Conservation (phyloP, 2,329 filamentous ascomycete genomes). For the Trichoderma asperellum region DNA sequence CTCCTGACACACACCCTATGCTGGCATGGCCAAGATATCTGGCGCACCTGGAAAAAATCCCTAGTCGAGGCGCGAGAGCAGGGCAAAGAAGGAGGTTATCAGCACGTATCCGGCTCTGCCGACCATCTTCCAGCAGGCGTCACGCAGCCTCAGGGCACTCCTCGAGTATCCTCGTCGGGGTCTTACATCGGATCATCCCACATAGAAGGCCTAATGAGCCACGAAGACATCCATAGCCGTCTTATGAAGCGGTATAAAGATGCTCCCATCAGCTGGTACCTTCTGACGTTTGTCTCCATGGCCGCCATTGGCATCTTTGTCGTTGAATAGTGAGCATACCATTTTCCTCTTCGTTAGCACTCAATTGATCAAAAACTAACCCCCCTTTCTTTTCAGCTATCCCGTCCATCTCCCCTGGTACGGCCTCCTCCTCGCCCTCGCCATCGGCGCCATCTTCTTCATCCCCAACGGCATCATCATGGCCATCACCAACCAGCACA, state of each 20-base stretch:
- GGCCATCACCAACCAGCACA: slow-evolving; percentile 90
- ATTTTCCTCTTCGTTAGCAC: too few relatives aligned
- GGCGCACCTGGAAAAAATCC: slow-evolving; percentile 73
- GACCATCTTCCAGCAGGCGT: slow-evolving; percentile 30
- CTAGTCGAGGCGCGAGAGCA: slow-evolving; percentile 64
- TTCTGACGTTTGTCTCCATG: slow-evolving; percentile 76
- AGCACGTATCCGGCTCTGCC: slow-evolving; percentile 47
- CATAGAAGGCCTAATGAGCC: slow-evolving; percentile 62
- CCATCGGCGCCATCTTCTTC: slow-evolving; percentile 79
- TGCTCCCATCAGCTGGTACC: slow-evolving; percentile 80
- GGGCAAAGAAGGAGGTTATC: slow-evolving; percentile 52
- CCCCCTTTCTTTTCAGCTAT: slow-evolving; percentile 54
- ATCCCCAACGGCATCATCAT: slow-evolving; percentile 92
- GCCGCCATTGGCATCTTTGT: slow-evolving; percentile 79
- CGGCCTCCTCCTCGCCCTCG: slow-evolving; percentile 76
- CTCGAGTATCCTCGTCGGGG: slow-evolving; percentile 41
- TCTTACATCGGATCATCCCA: slow-evolving; percentile 40
- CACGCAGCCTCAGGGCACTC: neutral
- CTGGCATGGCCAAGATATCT: slow-evolving; percentile 85
- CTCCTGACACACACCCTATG: slow-evolving; percentile 79
- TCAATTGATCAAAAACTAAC: slow-evolving; percentile 13
- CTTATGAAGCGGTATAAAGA: slow-evolving; percentile 83
- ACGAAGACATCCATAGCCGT: slow-evolving; percentile 82
- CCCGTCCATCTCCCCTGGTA: slow-evolving; percentile 87
- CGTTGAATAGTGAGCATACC: slow-evolving; percentile 74